phyloP scores from a whole-genome alignment of 2,329 filamentous ascomycete species.

The Sordariomycetes sp. region DNA sequence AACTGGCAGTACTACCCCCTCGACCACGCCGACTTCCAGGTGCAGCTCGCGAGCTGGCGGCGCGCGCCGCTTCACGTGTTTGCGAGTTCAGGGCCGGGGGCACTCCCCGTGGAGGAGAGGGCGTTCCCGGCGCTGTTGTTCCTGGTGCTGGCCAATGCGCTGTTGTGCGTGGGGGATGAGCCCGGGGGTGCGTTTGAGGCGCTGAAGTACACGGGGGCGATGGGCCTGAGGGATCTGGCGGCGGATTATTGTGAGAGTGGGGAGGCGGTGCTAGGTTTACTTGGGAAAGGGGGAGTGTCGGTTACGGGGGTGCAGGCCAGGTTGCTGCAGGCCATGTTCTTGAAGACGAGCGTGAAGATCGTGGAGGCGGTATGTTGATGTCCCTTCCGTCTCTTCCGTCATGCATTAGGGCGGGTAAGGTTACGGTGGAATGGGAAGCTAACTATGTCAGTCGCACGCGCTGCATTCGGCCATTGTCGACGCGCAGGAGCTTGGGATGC shows the following conservation, averaged over 20 bases:
- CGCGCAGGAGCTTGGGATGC: conserved; percentile 48
- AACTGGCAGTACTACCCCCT: conserved; percentile 46
- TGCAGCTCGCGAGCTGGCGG: conserved; percentile 40
- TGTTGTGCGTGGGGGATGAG: conserved; percentile 36
- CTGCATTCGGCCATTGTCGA: conserved; percentile 44
- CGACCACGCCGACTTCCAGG: conserved; percentile 36
- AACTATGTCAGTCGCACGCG: conserved; percentile 32
- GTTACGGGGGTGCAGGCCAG: conserved; percentile 42
- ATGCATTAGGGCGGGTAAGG: neutral
- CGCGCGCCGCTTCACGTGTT: conserved; percentile 36
- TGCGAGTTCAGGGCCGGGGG: conserved; percentile 32
- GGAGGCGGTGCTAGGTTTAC: conserved; percentile 33
- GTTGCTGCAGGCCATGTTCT: conserved; percentile 39
- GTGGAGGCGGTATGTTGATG: neutral
- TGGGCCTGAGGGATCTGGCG: conserved; percentile 48
- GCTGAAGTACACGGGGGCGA: conserved; percentile 43
- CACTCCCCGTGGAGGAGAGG: conserved; percentile 34
- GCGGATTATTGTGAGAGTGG: conserved; percentile 47
- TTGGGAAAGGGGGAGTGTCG: conserved; percentile 44
- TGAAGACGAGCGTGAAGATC: conserved; percentile 38
- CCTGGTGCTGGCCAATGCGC: conserved; percentile 39
- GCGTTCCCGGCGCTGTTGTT: conserved; percentile 48
- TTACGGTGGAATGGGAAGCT: neutral
- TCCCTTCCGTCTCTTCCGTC: neutral
- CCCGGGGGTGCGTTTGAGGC: conserved; percentile 35